Percentiles rank a stretch among this genome's conserved stretches.
Evolutionary conservation across 306 rosid genomes (phyloP).

Genomic region (Lathyrus oleraceus): DNA sequence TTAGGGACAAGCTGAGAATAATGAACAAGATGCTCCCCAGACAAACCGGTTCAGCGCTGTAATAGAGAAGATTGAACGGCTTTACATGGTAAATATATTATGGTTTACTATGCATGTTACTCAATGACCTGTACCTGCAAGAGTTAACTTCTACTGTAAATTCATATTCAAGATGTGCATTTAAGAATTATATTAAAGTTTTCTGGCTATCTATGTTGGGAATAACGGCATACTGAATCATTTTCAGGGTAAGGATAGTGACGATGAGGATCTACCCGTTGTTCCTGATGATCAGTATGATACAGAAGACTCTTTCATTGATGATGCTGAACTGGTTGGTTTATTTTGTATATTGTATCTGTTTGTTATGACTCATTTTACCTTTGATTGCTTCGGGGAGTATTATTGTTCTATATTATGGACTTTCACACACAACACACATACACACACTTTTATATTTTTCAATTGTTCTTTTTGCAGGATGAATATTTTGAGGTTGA

Average conservation of each 20-base stretch:
- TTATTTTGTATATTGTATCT: slow-evolving; percentile 30
- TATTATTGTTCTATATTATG: slow-evolving; percentile 21
- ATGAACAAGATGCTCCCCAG: slow-evolving; percentile 64
- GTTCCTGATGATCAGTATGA: slow-evolving; percentile 96
- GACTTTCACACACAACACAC: slow-evolving; percentile 1
- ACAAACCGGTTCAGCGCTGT: slow-evolving; percentile 96
- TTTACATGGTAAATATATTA: slow-evolving; percentile 64
- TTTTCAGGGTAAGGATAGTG: slow-evolving; percentile 91
- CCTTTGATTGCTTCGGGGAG: slow-evolving; percentile 28
- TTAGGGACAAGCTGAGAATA: slow-evolving; percentile 69
- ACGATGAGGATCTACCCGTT: slow-evolving; percentile 75
- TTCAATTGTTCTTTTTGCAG: slow-evolving; percentile 52
- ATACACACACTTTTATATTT: neutral
- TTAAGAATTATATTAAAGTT: slow-evolving; percentile 15
- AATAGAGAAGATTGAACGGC: slow-evolving; percentile 95
- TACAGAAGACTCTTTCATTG: slow-evolving; percentile 96
- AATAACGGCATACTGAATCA: slow-evolving; percentile 30
- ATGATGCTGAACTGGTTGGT: slow-evolving; percentile 95
- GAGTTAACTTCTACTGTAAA: slow-evolving; percentile 18
- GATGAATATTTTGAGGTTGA: slow-evolving; percentile 98
- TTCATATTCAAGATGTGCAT: slow-evolving; percentile 27
- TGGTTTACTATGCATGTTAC: slow-evolving; percentile 8
- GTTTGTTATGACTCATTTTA: slow-evolving; percentile 30
- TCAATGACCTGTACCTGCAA: slow-evolving; percentile 2
- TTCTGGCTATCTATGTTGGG: slow-evolving; percentile 12